Evolutionary conservation across 2,329 filamentous ascomycete species (phyloP).

Genomic region (Colletotrichum lentis): DNA sequence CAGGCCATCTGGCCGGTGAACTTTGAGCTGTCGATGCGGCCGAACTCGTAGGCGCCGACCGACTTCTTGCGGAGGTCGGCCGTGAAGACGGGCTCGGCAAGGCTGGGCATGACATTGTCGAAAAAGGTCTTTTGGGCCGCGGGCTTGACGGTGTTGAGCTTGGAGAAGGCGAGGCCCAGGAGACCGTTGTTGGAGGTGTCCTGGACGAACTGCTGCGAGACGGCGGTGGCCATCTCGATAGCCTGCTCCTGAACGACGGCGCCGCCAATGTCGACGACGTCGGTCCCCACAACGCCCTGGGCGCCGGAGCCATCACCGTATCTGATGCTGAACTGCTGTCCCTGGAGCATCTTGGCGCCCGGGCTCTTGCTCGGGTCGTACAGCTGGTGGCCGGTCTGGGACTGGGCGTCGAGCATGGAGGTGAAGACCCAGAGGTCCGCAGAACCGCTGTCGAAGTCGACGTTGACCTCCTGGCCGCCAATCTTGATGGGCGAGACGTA

Average conservation of each 20-base stretch:
- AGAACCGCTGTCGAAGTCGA: conserved; percentile 81
- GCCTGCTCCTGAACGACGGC: conserved; percentile 68
- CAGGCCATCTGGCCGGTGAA: conserved; percentile 71
- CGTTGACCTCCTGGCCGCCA: conserved; percentile 71
- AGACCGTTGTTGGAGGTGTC: conserved; percentile 73
- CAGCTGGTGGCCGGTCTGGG: conserved; percentile 58
- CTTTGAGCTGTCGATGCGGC: conserved; percentile 70
- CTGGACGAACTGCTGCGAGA: conserved; percentile 65
- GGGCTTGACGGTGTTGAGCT: conserved; percentile 71
- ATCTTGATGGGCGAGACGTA: conserved; percentile 76
- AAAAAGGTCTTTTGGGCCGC: conserved; percentile 75
- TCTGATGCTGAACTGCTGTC: conserved; percentile 67
- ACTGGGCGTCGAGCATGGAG: conserved; percentile 58
- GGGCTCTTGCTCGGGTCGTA: conserved; percentile 51
- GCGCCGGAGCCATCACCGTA: conserved; percentile 75
- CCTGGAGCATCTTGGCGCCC: conserved; percentile 47
- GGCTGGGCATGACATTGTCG: conserved; percentile 69
- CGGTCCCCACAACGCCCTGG: conserved; percentile 71
- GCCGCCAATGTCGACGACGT: conserved; percentile 73
- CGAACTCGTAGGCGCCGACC: conserved; percentile 77
- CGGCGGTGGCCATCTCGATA: conserved; percentile 70
- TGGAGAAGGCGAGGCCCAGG: conserved; percentile 72
- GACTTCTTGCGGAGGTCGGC: conserved; percentile 69
- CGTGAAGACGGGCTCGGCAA: conserved; percentile 74
- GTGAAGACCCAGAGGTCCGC: conserved; percentile 80